phyloP scores from a whole-genome alignment of 2,329 filamentous ascomycete genomes.

The Clonostachys rhizophaga region DNA sequence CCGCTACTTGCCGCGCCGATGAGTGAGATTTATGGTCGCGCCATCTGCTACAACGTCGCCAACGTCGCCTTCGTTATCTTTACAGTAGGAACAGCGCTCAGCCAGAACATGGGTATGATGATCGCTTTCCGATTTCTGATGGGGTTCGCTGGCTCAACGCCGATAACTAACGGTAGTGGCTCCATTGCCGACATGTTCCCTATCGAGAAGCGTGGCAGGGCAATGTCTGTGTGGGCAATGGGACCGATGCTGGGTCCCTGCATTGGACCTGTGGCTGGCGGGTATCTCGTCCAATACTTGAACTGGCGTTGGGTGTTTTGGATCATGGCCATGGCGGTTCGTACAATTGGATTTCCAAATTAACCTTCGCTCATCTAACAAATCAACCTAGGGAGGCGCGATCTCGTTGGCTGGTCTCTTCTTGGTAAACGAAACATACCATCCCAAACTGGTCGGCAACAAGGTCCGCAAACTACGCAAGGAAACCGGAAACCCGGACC shows the following conservation, averaged over 20 bases:
- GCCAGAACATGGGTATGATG: conserved; percentile 29
- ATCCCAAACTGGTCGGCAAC: conserved; percentile 23
- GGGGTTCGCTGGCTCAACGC: conserved; percentile 46
- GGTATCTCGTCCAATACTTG: conserved; percentile 55
- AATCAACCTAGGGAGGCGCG: conserved; percentile 12
- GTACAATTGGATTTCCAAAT: not conserved
- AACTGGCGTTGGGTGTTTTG: conserved; percentile 61
- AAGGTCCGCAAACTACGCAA: conserved; percentile 28
- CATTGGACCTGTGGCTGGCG: conserved; percentile 37
- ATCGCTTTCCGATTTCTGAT: conserved; percentile 45
- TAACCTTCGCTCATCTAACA: not conserved
- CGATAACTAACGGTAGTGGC: conserved; percentile 49
- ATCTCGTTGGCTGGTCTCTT: conserved; percentile 21
- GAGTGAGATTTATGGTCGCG: conserved; percentile 41
- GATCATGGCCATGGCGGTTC: conserved; percentile 49
- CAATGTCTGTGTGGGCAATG: conserved; percentile 51
- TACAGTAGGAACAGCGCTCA: conserved; percentile 30
- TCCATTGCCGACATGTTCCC: conserved; percentile 32
- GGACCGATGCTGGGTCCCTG: conserved; percentile 37
- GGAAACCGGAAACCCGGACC: conserved; percentile 22
- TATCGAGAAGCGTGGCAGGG: conserved; percentile 28
- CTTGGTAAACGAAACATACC: conserved; percentile 28
- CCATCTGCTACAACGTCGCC: conserved; percentile 34
- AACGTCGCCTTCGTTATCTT: conserved; percentile 29
- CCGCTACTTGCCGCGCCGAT: conserved; percentile 41